A percentile compares a stretch with the other conserved stretches of the same genome.
These are phyloP conservation scores for Phytophthora hibernalis DNA, from an alignment of 352 stramenopile species.

Conservation along the genomic window DNA sequence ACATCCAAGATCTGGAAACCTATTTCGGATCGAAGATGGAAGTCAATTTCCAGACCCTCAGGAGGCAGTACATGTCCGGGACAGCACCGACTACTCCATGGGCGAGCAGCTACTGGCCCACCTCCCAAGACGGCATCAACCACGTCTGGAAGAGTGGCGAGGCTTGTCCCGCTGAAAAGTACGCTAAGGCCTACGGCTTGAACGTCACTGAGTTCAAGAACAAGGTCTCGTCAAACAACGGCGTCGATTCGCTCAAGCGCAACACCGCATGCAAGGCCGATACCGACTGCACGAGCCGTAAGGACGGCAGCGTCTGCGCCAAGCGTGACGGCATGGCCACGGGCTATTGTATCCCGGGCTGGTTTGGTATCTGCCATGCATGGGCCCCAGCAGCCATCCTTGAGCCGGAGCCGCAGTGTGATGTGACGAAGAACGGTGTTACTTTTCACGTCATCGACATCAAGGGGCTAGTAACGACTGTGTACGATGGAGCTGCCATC, in stretches of 20 bases:
- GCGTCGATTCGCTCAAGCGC: conserved; percentile 31
- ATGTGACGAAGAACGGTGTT: conserved; percentile 36
- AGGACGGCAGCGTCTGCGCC: conserved; percentile 27
- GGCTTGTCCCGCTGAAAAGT: conserved; percentile 45
- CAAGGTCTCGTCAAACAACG: conserved; percentile 35
- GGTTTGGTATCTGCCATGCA: conserved; percentile 45
- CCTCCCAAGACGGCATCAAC: conserved; percentile 68
- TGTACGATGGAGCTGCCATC: conserved; percentile 34
- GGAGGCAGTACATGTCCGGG: conserved; percentile 26
- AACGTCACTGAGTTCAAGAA: conserved; percentile 43
- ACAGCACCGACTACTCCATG: conserved; percentile 31
- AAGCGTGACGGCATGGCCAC: conserved; percentile 19
- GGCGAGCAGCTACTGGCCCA: conserved; percentile 64
- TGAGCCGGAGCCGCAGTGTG: conserved; percentile 41
- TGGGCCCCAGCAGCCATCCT: conserved; percentile 40
- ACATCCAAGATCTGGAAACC: conserved; percentile 38
- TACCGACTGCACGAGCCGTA: conserved; percentile 14
- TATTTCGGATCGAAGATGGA: conserved; percentile 47
- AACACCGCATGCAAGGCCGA: conserved; percentile 20
- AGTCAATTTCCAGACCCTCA: conserved; percentile 32
- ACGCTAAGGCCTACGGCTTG: conserved; percentile 43
- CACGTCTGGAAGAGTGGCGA: conserved; percentile 36
- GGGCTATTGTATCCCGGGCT: conserved; percentile 38
- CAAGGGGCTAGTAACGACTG: conserved; percentile 29
- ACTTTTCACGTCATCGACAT: conserved; percentile 44